Evolutionary conservation across 768 basidiomycete genomes (phyloP), one percentile per base, ranked within the genome.

Genomic region (Termitomyces sp.): DNA sequence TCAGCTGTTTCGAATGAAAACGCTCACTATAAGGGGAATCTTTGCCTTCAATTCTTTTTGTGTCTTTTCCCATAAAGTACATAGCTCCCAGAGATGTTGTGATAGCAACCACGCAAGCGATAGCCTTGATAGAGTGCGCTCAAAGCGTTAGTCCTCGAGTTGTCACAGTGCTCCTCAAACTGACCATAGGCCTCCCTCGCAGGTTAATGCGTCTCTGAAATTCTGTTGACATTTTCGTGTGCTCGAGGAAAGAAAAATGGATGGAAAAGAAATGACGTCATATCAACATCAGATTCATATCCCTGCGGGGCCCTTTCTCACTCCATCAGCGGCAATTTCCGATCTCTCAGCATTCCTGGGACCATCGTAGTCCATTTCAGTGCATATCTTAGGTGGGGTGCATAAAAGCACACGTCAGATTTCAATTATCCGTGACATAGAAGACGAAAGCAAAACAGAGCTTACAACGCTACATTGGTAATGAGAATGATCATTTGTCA

Each of bases 21-120:
- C 2, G 48, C 76, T 56, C 41, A 74, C 74, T 62, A 51, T 73
- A 75, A 0, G 67, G 63, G 13, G 74, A 74, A 5, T 64, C 63
- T 16, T 31, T 44, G 6, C 72, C 71, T 49, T 77, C 74, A 31
- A 70, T 71, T 14, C 55, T 31, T 59, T 73, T 74, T 2, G 67
- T 67, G 59, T 77, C 71, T 53, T 52, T 60, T 0, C 69, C 65
- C 63, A 71, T 62, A 5, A 59, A 32, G 51, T 72, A 74, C 74
- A 75, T 74, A 0, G 58, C 67, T 22, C 67, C 69, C 13, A 75
- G 52, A 3, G 70, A 60, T n/a, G 62, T 64, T 3, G 58, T 61
- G 9, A 74, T 68, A 0, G 61, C 68, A 2, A 55, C 58, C 20
- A 68, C 71, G 46, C 70, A 67, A 14, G 68, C 67, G 16, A 71